These are phyloP conservation scores for Rhododendron mucronatum DNA, from an alignment of 148 eudicot genomes.

Conservation along the genomic window DNA sequence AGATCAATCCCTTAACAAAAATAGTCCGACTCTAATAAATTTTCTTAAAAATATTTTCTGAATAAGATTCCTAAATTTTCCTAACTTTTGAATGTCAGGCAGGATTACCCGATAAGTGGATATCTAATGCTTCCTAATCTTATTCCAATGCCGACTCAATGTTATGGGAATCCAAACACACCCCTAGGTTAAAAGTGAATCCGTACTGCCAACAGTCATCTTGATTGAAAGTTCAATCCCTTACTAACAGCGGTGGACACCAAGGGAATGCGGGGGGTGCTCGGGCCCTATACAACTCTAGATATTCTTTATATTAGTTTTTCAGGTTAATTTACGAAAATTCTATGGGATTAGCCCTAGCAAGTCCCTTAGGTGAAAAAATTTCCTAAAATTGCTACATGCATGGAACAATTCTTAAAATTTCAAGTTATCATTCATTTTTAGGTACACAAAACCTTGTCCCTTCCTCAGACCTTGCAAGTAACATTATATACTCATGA, in stretches of 20 bases:
- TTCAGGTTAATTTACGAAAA: background rate
- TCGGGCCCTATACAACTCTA: background rate
- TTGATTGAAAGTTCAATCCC: background rate
- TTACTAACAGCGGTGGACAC: background rate
- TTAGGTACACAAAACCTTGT: background rate
- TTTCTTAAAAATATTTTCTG: background rate
- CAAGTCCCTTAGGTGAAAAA: background rate
- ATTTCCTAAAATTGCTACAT: too few species aligned
- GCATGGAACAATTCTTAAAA: too few species aligned
- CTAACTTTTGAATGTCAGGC: background rate
- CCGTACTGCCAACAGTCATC: background rate
- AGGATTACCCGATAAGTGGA: background rate
- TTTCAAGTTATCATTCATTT: too few species aligned
- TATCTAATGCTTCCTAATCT: background rate
- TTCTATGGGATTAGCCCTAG: background rate
- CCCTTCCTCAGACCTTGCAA: background rate
- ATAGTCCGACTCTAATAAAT: background rate
- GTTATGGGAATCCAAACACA: background rate
- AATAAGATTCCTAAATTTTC: background rate
- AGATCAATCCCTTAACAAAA: background rate
- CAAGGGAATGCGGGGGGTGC: background rate
- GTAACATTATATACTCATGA: background rate
- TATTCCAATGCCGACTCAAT: background rate
- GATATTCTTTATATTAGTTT: background rate
- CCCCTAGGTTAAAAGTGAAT: background rate